These are phyloP conservation scores for Nissolia schottii DNA, from an alignment of 306 rosid species.

Conservation along the genomic window DNA sequence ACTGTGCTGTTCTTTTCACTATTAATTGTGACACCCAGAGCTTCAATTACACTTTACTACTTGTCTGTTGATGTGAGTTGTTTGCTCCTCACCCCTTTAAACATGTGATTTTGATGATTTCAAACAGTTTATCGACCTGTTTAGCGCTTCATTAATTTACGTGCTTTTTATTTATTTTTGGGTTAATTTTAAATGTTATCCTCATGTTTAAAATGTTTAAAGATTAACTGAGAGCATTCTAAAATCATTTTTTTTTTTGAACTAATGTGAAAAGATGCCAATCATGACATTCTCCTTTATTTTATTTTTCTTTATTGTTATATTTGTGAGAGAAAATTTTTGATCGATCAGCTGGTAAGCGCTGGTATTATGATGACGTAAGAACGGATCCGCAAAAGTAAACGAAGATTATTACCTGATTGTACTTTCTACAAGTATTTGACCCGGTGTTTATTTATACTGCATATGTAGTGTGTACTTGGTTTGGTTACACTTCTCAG, in stretches of 20 bases:
- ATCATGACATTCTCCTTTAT: no score
- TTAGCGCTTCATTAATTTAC: neutral
- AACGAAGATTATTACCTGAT: neutral
- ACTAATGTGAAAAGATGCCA: no score
- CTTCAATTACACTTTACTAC: neutral
- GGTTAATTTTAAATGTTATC: no score
- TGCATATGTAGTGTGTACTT: neutral
- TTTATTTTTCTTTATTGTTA: neutral
- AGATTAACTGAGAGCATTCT: no score
- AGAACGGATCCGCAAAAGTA: neutral
- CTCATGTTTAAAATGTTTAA: no score
- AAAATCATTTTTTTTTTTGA: no score
- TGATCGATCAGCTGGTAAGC: neutral
- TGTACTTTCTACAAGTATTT: neutral
- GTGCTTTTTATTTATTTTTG: neutral
- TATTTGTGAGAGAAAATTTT: neutral
- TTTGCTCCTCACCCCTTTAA: neutral
- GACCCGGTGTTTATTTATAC: neutral
- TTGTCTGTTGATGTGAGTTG: neutral
- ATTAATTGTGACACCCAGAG: neutral
- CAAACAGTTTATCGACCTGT: no score
- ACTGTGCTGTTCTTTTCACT: constrained; percentile 28
- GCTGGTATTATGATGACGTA: neutral
- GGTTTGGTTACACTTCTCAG: neutral
- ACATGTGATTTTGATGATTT: neutral